Percentiles rank a stretch among this genome's conserved stretches.
phyloP scores from a whole-genome alignment of 1,139 yeast species.

The Yamadazyma jaroonii region DNA sequence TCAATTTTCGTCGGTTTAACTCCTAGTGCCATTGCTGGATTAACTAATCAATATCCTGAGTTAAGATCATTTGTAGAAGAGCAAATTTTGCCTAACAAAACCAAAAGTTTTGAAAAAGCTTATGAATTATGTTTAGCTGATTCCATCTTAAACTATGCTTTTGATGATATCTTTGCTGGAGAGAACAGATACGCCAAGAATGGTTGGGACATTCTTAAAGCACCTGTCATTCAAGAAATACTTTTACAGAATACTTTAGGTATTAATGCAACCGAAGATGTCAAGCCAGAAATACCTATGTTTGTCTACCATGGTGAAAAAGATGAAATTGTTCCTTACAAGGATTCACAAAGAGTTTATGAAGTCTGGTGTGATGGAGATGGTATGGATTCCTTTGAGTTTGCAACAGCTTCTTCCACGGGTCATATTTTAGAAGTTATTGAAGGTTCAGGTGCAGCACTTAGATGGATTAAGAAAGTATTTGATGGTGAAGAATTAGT shows the following conservation, averaged over 20 bases:
- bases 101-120: constrained; percentile 12
- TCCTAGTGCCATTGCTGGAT: constrained; percentile 25
- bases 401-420: constrained; percentile 21
- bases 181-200: constrained; percentile 10
- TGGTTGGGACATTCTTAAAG: constrained; percentile 16
- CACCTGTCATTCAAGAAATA: constrained; percentile 10
- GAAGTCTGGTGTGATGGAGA: constrained; percentile 28
- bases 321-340: constrained; percentile 30
- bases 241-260: constrained; percentile 19
- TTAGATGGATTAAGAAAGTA: constrained; percentile 22
- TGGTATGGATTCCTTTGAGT: constrained; percentile 28
- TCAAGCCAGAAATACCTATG: constrained; percentile 29
- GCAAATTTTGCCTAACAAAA: constrained; percentile 8
- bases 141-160: constrained; percentile 11
- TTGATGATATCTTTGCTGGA: constrained; percentile 18
- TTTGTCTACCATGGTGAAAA: constrained; percentile 31
- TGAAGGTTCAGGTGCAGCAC: constrained; percentile 29
- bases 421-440: constrained; percentile 26
- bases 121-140: constrained; percentile 13
- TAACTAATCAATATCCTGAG: constrained; percentile 25
- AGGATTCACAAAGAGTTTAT: constrained; percentile 22
- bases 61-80: constrained; percentile 3
- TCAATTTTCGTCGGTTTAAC: constrained; percentile 24
- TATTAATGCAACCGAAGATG: constrained; percentile 11
- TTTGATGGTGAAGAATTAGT: constrained; percentile 21